Conservation (phyloP, 2,329 filamentous ascomycete genomes). For the Talaromyces albobiverticillius region DNA sequence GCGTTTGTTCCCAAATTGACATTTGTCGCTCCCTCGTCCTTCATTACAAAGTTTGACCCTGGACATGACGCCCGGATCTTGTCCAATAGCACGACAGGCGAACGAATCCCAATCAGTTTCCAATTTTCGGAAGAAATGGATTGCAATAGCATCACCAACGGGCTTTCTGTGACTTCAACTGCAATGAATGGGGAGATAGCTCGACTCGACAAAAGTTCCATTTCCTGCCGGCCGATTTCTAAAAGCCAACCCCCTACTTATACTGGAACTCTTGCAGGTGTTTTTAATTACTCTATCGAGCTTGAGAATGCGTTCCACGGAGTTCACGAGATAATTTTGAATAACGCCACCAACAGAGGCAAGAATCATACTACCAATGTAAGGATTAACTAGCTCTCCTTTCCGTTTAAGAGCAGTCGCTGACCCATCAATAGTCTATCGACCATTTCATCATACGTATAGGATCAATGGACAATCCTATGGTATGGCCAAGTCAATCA, state of each 20-base stretch:
- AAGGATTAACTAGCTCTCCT: neutral
- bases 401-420: neutral
- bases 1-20: constrained; percentile 51
- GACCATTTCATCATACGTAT: constrained; percentile 59
- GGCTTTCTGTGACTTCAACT: constrained; percentile 49
- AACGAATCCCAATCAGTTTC: constrained; percentile 47
- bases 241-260: constrained; percentile 27
- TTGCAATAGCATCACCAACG: constrained; percentile 48
- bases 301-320: constrained; percentile 56
- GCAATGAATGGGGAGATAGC: constrained; percentile 43
- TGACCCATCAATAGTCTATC: constrained; percentile 30
- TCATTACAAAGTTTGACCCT: constrained; percentile 55
- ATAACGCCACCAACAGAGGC: constrained; percentile 45
- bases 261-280: constrained; percentile 48
- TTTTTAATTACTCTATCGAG: constrained; percentile 49
- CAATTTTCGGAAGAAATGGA: constrained; percentile 57
- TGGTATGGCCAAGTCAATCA: constrained; percentile 51
- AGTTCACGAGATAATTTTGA: constrained; percentile 53
- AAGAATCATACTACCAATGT: constrained; percentile 30
- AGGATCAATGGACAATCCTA: constrained; percentile 52
- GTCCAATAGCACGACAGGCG: constrained; percentile 39
- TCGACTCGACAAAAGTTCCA: constrained; percentile 38
- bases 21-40: constrained; percentile 49
- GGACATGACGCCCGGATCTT: constrained; percentile 55
- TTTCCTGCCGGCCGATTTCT: constrained; percentile 40